Conservation (phyloP, 345 rosid species). For the Sapria himalayana region DNA sequence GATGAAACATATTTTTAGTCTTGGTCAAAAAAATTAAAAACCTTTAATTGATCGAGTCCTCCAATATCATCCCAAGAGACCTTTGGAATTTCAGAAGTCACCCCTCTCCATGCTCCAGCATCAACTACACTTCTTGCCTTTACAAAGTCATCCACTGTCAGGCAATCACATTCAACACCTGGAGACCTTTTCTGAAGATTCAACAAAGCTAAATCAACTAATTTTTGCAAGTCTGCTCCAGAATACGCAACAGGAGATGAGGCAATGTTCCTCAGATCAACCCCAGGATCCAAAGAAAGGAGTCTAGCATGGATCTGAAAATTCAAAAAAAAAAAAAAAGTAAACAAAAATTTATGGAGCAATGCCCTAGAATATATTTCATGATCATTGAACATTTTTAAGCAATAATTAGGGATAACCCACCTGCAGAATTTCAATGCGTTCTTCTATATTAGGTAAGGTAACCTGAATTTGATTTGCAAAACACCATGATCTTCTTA, state of each 20-base stretch:
- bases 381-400: too few species aligned
- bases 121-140: slow-evolving; percentile 50
- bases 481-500: slow-evolving; percentile 70
- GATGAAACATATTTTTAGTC: too few species aligned
- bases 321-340: slow-evolving; percentile 5
- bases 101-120: slow-evolving; percentile 86
- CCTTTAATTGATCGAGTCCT: slow-evolving; percentile 57
- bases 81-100: slow-evolving; percentile 70
- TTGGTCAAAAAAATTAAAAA: slow-evolving; percentile 10
- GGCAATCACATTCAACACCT: slow-evolving; percentile 13
- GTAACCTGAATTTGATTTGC: slow-evolving; percentile 78
- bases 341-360: background rate
- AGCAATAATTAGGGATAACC: background rate
- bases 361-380: background rate
- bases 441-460: slow-evolving; percentile 61
- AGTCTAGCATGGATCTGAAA: slow-evolving; percentile 63
- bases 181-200: slow-evolving; percentile 38
- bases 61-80: slow-evolving; percentile 89
- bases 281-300: slow-evolving; percentile 29
- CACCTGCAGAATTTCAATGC: slow-evolving; percentile 65
- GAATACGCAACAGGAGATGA: slow-evolving; percentile 74
- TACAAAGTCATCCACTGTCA: slow-evolving; percentile 50
- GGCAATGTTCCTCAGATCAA: slow-evolving; percentile 49
- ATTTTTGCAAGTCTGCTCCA: slow-evolving; percentile 92
- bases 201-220: slow-evolving; percentile 56